These are phyloP conservation scores for Kurtzmaniella quercitrusa DNA, from an alignment of 1,139 yeast species.

Conservation along the genomic window DNA sequence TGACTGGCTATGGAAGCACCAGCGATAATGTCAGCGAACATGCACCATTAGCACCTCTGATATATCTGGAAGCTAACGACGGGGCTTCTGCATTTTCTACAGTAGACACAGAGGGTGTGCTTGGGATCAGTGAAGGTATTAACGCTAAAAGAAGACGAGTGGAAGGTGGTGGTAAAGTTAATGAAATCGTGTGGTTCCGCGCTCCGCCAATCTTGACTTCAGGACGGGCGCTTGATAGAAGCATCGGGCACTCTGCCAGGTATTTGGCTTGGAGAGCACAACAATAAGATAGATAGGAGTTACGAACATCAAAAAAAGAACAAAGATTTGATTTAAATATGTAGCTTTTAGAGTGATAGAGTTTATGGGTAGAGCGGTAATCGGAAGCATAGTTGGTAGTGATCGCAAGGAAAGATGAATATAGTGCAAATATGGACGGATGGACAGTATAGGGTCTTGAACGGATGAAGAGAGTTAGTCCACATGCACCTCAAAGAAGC, in stretches of 20 bases:
- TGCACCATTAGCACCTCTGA: background rate
- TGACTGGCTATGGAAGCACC: slow-evolving; percentile 10
- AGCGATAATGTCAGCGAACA: background rate
- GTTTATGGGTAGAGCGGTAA: no score
- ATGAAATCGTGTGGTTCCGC: slow-evolving; percentile 72
- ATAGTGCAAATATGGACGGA: no score
- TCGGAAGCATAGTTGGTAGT: no score
- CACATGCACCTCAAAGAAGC: no score
- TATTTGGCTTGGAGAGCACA: slow-evolving; percentile 63
- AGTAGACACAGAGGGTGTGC: slow-evolving; percentile 18
- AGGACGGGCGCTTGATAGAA: slow-evolving; percentile 39
- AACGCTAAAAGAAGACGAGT: slow-evolving; percentile 21
- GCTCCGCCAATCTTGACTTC: slow-evolving; percentile 68
- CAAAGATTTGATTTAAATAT: no score
- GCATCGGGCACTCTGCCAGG: slow-evolving; percentile 64
- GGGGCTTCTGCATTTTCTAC: slow-evolving; percentile 38
- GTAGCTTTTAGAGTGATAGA: no score
- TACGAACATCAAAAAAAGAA: no score
- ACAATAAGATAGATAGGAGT: background rate
- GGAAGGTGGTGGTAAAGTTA: slow-evolving; percentile 11
- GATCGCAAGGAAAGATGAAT: no score
- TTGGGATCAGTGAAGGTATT: slow-evolving; percentile 16
- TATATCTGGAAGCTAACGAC: slow-evolving; percentile 19
- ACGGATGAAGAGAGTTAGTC: no score
- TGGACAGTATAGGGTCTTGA: no score